phyloP scores from a whole-genome alignment of 2,329 filamentous ascomycete species.

The Colletotrichum horii region DNA sequence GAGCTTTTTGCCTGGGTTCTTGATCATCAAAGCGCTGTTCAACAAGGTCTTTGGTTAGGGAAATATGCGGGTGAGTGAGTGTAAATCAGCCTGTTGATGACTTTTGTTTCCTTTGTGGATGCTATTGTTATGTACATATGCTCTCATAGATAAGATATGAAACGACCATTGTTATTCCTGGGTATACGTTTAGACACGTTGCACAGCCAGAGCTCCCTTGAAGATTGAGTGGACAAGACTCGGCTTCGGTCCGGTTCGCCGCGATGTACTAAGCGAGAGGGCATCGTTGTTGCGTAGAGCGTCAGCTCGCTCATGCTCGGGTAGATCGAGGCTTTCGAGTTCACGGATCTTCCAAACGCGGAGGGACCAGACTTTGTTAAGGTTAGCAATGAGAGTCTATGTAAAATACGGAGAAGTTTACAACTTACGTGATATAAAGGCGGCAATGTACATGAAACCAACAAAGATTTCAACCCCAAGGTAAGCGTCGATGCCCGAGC shows the following conservation, averaged over 20 bases:
- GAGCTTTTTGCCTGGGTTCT: slow-evolving; percentile 3
- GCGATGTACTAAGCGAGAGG: not conserved
- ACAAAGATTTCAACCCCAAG: slow-evolving; percentile 62
- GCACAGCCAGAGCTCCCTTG: not conserved
- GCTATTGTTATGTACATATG: not conserved
- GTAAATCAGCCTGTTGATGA: not conserved
- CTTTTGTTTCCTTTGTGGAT: not conserved
- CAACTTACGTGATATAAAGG: slow-evolving; percentile 48
- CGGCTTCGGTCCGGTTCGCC: not conserved
- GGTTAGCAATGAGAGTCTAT: not conserved
- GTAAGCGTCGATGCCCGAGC: slow-evolving; percentile 48
- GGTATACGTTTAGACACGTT: not conserved
- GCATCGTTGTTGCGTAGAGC: not conserved
- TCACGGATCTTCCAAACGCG: slow-evolving; percentile 22
- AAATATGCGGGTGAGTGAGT: not conserved
- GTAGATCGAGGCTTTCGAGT: slow-evolving; percentile 3
- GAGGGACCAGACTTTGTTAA: slow-evolving; percentile 12
- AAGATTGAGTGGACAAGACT: not conserved
- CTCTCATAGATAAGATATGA: not conserved
- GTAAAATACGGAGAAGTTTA: rapidly evolving
- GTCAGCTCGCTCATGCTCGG: not conserved
- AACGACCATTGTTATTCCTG: not conserved
- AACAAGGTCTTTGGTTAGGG: not conserved
- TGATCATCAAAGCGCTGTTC: not conserved
- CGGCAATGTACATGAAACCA: slow-evolving; percentile 64